Evolutionary conservation across 129 eudicot genomes (phyloP).

Genomic region (Centaurea solstitialis): DNA sequence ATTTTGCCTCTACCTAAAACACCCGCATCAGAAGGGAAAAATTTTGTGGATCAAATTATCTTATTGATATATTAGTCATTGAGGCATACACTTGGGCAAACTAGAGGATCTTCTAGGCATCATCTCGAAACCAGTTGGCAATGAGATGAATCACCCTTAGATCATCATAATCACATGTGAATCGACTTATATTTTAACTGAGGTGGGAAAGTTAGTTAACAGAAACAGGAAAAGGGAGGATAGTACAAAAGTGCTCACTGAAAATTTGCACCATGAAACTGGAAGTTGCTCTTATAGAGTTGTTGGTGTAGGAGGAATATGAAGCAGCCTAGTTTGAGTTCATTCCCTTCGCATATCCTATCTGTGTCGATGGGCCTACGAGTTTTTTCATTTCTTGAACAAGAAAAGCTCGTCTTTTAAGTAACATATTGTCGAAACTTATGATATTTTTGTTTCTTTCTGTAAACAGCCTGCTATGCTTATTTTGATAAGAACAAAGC

Average conservation of each 20-base stretch:
- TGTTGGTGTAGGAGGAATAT: not conserved
- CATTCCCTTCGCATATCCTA: slow-evolving; percentile 44
- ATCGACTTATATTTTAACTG: not conserved
- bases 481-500: slow-evolving; percentile 27
- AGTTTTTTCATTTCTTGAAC: slow-evolving; percentile 26
- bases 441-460: slow-evolving; percentile 25
- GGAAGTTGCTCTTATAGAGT: slow-evolving; percentile 20
- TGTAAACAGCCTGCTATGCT: slow-evolving; percentile 1
- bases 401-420: slow-evolving; percentile 20
- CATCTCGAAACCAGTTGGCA: not conserved
- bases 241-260: slow-evolving; percentile 7
- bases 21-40: not conserved
- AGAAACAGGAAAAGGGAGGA: slow-evolving; percentile 21
- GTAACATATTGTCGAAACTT: slow-evolving; percentile 9
- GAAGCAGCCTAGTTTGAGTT: slow-evolving; percentile 28
- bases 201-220: slow-evolving; percentile 8
- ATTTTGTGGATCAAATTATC: not conserved
- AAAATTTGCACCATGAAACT: slow-evolving; percentile 17
- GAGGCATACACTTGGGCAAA: not conserved
- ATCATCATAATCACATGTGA: not conserved
- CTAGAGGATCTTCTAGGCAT: not conserved
- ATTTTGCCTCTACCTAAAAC: not conserved
- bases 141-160: not conserved
- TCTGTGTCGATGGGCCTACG: slow-evolving; percentile 28
- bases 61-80: not conserved